A percentile compares a stretch with the other conserved stretches of the same genome.
These are phyloP conservation scores for Suhomyces bolitotheri DNA, from an alignment of 1,139 yeast genomes.

Conservation along the genomic window DNA sequence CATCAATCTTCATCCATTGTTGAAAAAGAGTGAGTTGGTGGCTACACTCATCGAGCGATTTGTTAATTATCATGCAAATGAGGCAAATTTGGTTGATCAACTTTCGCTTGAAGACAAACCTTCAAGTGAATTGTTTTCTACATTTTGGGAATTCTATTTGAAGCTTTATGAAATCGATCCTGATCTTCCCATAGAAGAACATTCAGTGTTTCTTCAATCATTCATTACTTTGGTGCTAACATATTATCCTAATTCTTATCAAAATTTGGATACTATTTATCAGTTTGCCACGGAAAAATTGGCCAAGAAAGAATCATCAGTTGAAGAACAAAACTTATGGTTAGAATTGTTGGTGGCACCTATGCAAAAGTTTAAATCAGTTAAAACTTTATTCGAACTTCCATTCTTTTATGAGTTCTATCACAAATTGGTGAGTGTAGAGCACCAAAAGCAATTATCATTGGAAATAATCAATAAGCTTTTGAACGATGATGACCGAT, in stretches of 20 bases:
- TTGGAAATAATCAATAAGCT: slow-evolving; percentile 45
- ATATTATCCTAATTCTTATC: slow-evolving; percentile 64
- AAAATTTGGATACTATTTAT: slow-evolving; percentile 62
- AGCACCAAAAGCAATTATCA: slow-evolving; percentile 42
- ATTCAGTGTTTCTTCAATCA: slow-evolving; percentile 63
- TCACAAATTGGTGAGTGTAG: slow-evolving; percentile 32
- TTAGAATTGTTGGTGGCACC: slow-evolving; percentile 59
- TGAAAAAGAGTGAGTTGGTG: slow-evolving; percentile 66
- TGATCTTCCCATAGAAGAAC: slow-evolving; percentile 64
- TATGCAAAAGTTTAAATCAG: slow-evolving; percentile 42
- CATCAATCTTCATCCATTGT: slow-evolving; percentile 63
- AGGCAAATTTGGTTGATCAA: slow-evolving; percentile 23
- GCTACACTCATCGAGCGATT: slow-evolving; percentile 73
- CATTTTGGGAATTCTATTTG: slow-evolving; percentile 65
- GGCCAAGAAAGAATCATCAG: slow-evolving; percentile 12
- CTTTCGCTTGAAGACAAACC: slow-evolving; percentile 10
- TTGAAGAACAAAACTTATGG: slow-evolving; percentile 45
- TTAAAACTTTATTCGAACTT: slow-evolving; percentile 31
- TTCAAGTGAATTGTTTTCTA: slow-evolving; percentile 45
- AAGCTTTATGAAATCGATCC: slow-evolving; percentile 58
- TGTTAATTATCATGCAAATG: slow-evolving; percentile 52
- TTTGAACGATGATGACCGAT: slow-evolving; percentile 18
- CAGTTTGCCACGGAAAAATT: slow-evolving; percentile 51
- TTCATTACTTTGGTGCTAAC: slow-evolving; percentile 63
- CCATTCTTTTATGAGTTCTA: slow-evolving; percentile 46